Base-by-base conservation (phyloP, 768 basidiomycete species). In the Clitopilus hobsonii region DNA sequence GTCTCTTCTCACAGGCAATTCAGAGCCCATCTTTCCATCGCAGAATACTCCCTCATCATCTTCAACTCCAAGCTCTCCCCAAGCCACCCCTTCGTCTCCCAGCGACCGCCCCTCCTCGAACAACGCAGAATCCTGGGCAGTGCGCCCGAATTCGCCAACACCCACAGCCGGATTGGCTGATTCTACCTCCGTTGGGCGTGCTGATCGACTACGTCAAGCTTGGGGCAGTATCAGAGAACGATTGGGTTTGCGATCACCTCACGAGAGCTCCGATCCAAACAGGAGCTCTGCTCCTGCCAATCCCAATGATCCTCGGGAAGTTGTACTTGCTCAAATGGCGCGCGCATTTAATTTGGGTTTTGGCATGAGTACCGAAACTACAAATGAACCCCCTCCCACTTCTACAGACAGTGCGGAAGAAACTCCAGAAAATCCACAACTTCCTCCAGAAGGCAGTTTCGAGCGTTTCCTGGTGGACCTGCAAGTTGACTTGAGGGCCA, bases 291-390 rank as follows among this genome's bases (percentile, higher is more conserved):
- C 51, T 4, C n/a, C 53, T n/a, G 7, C 54, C 45, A 53, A 62
- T 6, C 57, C 69, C 14, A 65, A 71, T 45, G 81, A 88, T 65
- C 81, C 86, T 52, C 67, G 88, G 38, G 85, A 89, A 60, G 69
- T 83, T 47, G 87, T 91, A 80, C 75, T 91, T 49, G 82, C 85
- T 0, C 89, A 91, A 67, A 90, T 91, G 86, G 86, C 88, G 23
- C 75, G 89, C 25, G 89, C 88, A 7, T 87, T 91, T 63, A 88
- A 89, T 60, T 72, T 87, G 47, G 88, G 88, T 11, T 74, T 91
- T 22, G 82, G 83, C 4, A 64, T 83, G 54, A 71, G 68, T 49
- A 65, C 62, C 3, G 61, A 69, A 28, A 58, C 57, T 45, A 55
- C 61, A 20, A 59, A 56, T 32, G n/a, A 26, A n/a, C n/a, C n/a